Evolutionary conservation across 495 filamentous ascomycete genomes (phyloP).

Genomic region (Hypoxylon perforatum): DNA sequence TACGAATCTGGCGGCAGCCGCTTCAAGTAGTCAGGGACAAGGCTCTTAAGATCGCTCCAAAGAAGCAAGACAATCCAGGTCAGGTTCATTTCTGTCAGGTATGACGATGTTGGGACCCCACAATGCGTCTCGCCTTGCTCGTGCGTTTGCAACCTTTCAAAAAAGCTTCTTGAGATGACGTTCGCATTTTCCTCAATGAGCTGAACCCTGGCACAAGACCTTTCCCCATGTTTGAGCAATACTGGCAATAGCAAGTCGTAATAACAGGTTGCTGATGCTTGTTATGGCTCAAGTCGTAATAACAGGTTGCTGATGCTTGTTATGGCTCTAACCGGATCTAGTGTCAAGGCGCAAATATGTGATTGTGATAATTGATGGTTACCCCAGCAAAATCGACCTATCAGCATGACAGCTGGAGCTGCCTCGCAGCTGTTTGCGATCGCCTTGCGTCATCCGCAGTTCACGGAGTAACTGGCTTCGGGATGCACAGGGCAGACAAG

Average conservation of each 20-base stretch:
- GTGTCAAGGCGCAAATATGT: slow-evolving; percentile 16
- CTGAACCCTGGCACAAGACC: slow-evolving; percentile 22
- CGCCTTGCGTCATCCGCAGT: slow-evolving; percentile 43
- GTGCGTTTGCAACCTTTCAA: slow-evolving; percentile 8
- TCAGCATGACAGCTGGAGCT: slow-evolving; percentile 32
- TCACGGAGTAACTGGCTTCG: slow-evolving; percentile 39
- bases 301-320: slow-evolving; percentile 4
- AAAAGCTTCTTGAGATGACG: slow-evolving; percentile 14
- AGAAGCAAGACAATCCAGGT: slow-evolving; percentile 7
- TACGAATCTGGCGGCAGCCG: slow-evolving; percentile 17
- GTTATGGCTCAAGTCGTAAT: slow-evolving; percentile 6
- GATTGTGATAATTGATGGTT: slow-evolving; percentile 18
- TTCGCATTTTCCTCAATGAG: slow-evolving; percentile 19
- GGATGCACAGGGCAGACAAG: slow-evolving; percentile 16
- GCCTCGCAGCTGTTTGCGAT: slow-evolving; percentile 28
- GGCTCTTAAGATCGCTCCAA: slow-evolving; percentile 16
- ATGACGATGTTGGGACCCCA: slow-evolving; percentile 35
- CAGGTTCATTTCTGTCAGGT: slow-evolving; percentile 16
- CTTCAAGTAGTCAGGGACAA: slow-evolving; percentile 20
- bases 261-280: slow-evolving; percentile 12
- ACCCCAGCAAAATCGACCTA: slow-evolving; percentile 43
- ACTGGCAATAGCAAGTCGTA: background rate
- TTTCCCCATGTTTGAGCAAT: slow-evolving; percentile 12
- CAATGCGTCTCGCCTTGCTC: slow-evolving; percentile 36
- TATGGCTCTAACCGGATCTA: background rate